These are phyloP conservation scores for Globisporangium megalacanthum DNA, from an alignment of 352 stramenopile genomes.

Conservation along the genomic window DNA sequence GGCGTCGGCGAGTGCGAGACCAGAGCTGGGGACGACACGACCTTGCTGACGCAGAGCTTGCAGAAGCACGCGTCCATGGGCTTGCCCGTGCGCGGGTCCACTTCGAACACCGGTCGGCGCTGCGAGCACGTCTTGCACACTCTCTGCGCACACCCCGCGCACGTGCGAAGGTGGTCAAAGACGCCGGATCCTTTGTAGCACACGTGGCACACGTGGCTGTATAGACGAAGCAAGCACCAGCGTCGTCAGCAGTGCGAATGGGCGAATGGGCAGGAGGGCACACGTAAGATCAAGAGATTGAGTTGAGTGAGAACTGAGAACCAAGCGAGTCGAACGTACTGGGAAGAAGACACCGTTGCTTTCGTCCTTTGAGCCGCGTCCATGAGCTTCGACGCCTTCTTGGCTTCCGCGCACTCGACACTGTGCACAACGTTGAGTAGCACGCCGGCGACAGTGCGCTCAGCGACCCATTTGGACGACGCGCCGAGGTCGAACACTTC, in stretches of 20 bases:
- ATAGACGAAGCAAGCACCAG: not conserved
- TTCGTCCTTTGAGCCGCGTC: constrained; percentile 12
- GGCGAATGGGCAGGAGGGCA: no score
- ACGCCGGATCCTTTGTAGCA: constrained; percentile 5
- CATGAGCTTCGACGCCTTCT: constrained; percentile 26
- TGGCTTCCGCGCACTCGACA: constrained; percentile 33
- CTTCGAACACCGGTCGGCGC: constrained; percentile 6
- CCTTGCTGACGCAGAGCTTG: constrained; percentile 13
- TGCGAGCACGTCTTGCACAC: constrained; percentile 33
- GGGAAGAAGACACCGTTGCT: no score
- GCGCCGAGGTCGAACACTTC: constrained; percentile 17
- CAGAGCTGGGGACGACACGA: not conserved
- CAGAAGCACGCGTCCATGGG: constrained; percentile 8
- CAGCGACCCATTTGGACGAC: constrained; percentile 19
- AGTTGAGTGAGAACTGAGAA: no score
- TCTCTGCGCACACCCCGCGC: constrained; percentile 26
- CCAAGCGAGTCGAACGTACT: no score
- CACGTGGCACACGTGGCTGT: constrained; percentile 8
- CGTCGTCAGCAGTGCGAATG: constrained; percentile 23
- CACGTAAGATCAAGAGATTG: no score
- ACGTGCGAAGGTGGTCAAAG: constrained; percentile 8
- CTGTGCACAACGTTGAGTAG: constrained; percentile 29
- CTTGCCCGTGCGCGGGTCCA: constrained; percentile 5
- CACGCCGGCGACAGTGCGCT: constrained; percentile 35
- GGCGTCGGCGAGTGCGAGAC: not conserved